These are phyloP conservation scores for Trebouxia sp. DNA, from an alignment of 139 green algal genomes.

Conservation along the genomic window DNA sequence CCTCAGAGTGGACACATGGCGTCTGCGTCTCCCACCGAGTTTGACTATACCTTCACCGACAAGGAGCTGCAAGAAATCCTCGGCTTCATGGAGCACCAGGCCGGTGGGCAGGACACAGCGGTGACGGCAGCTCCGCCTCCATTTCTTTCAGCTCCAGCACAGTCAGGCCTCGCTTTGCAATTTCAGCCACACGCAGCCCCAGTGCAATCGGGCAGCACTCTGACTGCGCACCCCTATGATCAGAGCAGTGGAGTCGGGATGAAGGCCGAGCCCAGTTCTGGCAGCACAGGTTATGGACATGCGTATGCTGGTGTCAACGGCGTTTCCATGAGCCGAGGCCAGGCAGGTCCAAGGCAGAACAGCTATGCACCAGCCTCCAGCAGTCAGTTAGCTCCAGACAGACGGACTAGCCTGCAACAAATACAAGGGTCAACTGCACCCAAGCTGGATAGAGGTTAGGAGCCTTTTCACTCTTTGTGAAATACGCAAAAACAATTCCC, in stretches of 20 bases:
- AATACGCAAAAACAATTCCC: too few relatives aligned
- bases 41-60: conserved; percentile 41
- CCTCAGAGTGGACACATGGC: not conserved
- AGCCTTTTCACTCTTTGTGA: not conserved
- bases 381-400: not conserved
- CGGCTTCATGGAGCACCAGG: conserved; percentile 37
- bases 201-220: not conserved
- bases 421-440: not conserved
- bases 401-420: not conserved
- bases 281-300: not conserved
- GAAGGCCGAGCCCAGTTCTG: not conserved
- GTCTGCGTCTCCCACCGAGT: not conserved
- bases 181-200: conserved; percentile 33
- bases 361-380: not conserved
- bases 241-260: not conserved
- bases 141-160: not conserved
- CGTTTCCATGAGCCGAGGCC: not conserved
- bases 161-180: conserved; percentile 4
- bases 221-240: not conserved
- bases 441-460: conserved; percentile 20
- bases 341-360: not conserved
- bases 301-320: not conserved
- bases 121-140: not conserved
- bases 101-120: too few relatives aligned
- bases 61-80: conserved; percentile 40